Percentiles rank a stretch among this genome's conserved stretches.
phyloP scores from a whole-genome alignment of 306 rosid genomes.

The Cicer cuneatum region DNA sequence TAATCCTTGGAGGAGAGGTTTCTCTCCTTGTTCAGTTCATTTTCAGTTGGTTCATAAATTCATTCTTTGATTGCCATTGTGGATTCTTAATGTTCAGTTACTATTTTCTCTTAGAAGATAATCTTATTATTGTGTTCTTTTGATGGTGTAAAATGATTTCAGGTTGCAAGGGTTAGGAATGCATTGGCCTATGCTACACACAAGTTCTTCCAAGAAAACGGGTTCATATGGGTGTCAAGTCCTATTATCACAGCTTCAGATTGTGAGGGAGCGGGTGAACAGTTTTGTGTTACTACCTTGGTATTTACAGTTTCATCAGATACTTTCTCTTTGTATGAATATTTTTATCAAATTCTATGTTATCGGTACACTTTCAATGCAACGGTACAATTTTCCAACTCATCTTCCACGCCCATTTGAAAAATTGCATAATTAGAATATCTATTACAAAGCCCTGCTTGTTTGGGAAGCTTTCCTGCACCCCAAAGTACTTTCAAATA shows the following conservation, averaged over 20 bases:
- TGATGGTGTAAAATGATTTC: constrained; percentile 40
- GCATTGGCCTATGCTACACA: constrained; percentile 89
- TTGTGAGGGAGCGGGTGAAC: constrained; percentile 99
- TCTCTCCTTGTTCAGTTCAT: neutral
- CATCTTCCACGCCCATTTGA: constrained; percentile 3
- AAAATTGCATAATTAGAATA: constrained; percentile 8
- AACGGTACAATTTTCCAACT: constrained; percentile 13
- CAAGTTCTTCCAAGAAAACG: constrained; percentile 95
- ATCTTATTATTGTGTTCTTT: constrained; percentile 16
- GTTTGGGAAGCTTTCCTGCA: constrained; percentile 24
- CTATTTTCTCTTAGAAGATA: constrained; percentile 19
- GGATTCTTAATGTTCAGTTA: neutral
- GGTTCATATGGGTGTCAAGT: constrained; percentile 87
- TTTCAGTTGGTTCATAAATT: neutral
- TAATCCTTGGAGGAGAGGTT: constrained; percentile 2
- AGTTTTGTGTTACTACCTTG: constrained; percentile 96
- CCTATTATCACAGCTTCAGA: constrained; percentile 97
- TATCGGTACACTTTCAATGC: constrained; percentile 32
- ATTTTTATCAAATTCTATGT: constrained; percentile 36
- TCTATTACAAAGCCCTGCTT: constrained; percentile 30
- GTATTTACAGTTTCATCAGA: constrained; percentile 53
- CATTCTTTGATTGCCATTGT: neutral
- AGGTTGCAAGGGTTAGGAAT: constrained; percentile 98
- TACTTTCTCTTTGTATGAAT: constrained; percentile 31
- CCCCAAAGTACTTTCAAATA: constrained; percentile 5